Conservation (phyloP, 257 asterid species). For the Solanum clarkiae region DNA sequence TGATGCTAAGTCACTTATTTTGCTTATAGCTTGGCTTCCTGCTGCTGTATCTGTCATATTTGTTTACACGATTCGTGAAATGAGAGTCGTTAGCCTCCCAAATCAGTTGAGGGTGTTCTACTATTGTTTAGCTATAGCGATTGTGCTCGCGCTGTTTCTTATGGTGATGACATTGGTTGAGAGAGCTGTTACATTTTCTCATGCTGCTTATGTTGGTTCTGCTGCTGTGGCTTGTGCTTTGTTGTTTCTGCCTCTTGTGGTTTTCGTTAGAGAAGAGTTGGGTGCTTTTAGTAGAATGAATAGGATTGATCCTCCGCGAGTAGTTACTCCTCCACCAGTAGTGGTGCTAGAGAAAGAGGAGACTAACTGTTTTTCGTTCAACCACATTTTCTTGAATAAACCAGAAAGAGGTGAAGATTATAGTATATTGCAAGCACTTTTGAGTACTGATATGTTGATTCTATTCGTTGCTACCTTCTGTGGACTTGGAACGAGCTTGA, state of each 20-base stretch:
- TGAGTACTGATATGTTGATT: conserved; percentile 50
- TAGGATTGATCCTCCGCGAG: conserved; percentile 2
- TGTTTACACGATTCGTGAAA: conserved; percentile 64
- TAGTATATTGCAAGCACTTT: conserved; percentile 51
- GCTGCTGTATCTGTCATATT: conserved; percentile 73
- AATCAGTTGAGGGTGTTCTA: conserved; percentile 41
- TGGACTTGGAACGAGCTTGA: conserved; percentile 62
- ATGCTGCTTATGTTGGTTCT: conserved; percentile 51
- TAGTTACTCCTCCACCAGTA: background rate
- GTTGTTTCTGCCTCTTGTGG: conserved; percentile 47
- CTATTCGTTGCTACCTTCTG: conserved; percentile 59
- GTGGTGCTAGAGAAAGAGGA: background rate
- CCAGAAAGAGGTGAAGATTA: conserved; percentile 74
- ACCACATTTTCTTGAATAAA: conserved; percentile 28
- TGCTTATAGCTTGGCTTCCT: conserved; percentile 85
- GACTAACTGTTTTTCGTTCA: conserved; percentile 6
- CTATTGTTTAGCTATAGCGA: conserved; percentile 41
- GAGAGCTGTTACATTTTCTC: conserved; percentile 27
- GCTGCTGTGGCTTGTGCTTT: conserved; percentile 47
- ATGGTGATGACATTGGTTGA: conserved; percentile 61
- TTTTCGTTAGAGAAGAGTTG: conserved; percentile 44
- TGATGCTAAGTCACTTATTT: conserved; percentile 55
- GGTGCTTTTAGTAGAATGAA: conserved; percentile 14
- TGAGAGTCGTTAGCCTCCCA: conserved; percentile 30
- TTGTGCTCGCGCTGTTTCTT: conserved; percentile 48